Base-by-base conservation (phyloP, 345 rosid genomes). In the Melaleuca quinquenervia region DNA sequence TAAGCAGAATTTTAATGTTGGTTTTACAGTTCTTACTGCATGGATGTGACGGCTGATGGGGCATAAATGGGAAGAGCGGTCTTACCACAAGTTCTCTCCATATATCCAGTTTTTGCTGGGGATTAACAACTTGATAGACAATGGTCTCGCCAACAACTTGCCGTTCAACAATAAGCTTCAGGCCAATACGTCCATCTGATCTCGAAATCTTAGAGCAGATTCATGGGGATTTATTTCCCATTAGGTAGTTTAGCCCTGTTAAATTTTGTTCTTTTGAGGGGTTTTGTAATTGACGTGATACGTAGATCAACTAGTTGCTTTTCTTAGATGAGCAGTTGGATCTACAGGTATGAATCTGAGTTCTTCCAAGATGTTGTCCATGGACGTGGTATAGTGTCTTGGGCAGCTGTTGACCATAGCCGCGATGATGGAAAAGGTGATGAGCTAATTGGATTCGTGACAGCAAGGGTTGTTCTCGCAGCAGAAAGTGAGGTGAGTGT, bases 391-490 rank as follows among this genome's bases (percentile, higher is more conserved):
- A 94, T 96, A 82, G 91, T 97, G 88, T 93, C 99, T 20, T 97
- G 98, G 98, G 99, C 94, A 89, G 99, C 98, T 84, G 94, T 95
- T 87, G 98, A 97, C 87, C 91, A 95, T 76, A 92, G 93, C 88
- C 93, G 94, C 32, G 93, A 95, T 62, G 89, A 95, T 91, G 97
- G 92, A 88, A 87, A 87, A 27, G 89, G 90, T 60, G 96, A 97
- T 74, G 98, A 95, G 89, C 95, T 95, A 86, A 92, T 97, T 91
- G 99, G 99, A 86, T 97, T 97, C 87, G 94, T 97, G 74, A 96
- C 99, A 84, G 98, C 96, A 84, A 89, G 96, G 82, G 89, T 93
- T 75, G 95, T 93, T 78, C 88, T 88, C 85, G 96, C 98, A 76
- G 93, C 85, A 90, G 97, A 96, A 82, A 96, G 95, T 89, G 99